phyloP scores from a whole-genome alignment of 2,329 filamentous ascomycete species.

The Coleophoma crateriformis region DNA sequence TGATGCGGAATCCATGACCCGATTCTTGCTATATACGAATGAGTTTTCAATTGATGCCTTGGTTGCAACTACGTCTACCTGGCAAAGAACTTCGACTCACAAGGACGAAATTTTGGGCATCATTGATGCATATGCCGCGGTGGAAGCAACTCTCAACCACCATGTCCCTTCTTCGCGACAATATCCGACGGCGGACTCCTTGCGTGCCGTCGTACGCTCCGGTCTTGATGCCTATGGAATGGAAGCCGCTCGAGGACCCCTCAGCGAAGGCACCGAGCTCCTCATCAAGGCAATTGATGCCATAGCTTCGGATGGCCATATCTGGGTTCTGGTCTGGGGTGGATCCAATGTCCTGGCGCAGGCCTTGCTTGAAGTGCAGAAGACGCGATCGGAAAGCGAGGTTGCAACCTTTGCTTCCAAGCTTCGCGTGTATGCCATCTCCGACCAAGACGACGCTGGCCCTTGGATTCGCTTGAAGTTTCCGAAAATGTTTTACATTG shows the following conservation, averaged over 20 bases:
- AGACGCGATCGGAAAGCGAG: constrained; percentile 23
- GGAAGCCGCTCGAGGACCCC: constrained; percentile 3
- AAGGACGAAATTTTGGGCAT: constrained; percentile 36
- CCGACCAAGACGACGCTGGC: constrained; percentile 53
- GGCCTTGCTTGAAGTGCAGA: constrained; percentile 35
- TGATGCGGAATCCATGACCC: constrained; percentile 37
- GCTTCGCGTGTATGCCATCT: constrained; percentile 49
- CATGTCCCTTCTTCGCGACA: constrained; percentile 38
- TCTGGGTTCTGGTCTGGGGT: constrained; percentile 49
- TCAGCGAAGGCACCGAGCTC: constrained; percentile 32
- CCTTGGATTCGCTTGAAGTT: constrained; percentile 48
- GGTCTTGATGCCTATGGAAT: constrained; percentile 25
- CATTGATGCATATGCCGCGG: constrained; percentile 36
- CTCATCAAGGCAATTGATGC: constrained; percentile 35
- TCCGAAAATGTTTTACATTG: constrained; percentile 50
- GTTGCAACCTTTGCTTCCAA: constrained; percentile 31
- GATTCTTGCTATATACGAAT: constrained; percentile 39
- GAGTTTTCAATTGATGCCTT: constrained; percentile 40
- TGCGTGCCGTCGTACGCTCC: constrained; percentile 29
- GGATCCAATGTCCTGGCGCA: constrained; percentile 47
- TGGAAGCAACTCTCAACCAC: constrained; percentile 39
- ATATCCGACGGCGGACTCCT: constrained; percentile 33
- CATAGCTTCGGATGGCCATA: constrained; percentile 27
- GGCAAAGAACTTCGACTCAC: constrained; percentile 35
- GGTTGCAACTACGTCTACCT: constrained; percentile 40